Conservation (phyloP, 163 green algal species). For the Coccomyxa subellipsoidea region DNA sequence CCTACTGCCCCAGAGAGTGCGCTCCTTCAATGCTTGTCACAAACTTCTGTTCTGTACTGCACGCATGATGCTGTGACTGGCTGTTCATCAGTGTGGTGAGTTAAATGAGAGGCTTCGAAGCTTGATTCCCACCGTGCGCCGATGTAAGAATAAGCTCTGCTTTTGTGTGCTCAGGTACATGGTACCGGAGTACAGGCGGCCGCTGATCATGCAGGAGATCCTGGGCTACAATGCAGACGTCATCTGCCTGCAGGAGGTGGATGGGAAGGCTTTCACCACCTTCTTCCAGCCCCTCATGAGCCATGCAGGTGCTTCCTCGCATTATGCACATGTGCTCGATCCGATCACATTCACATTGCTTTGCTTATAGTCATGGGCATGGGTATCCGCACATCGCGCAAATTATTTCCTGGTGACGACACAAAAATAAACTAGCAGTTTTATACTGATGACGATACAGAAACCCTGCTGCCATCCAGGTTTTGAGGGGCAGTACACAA, state of each 20-base stretch:
- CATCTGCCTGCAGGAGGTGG: constrained; percentile 83
- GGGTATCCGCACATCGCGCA: too few relatives aligned
- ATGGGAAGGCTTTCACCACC: constrained; percentile 69
- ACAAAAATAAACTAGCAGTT: too few relatives aligned
- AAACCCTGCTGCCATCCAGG: constrained; percentile 40
- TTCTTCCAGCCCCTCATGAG: constrained; percentile 43
- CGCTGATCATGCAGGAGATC: constrained; percentile 79
- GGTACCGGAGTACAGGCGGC: constrained; percentile 63
- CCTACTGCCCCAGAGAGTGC: constrained; percentile 70
- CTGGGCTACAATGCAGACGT: constrained; percentile 69
- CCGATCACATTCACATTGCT: too few relatives aligned
- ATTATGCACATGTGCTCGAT: background rate
- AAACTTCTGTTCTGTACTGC: background rate
- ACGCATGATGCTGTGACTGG: background rate
- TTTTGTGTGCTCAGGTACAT: constrained; percentile 39
- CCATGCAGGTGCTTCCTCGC: constrained; percentile 25
- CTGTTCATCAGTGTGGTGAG: background rate
- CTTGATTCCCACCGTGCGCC: too few relatives aligned
- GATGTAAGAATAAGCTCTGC: background rate
- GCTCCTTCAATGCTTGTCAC: background rate
- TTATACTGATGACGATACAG: too few relatives aligned
- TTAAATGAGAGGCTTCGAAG: too few relatives aligned
- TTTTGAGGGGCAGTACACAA: constrained; percentile 73
- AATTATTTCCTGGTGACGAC: too few relatives aligned
- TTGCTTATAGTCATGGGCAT: too few relatives aligned